These are phyloP conservation scores for Furcasterigmium furcatum DNA, from an alignment of 2,329 filamentous ascomycete species.

Conservation along the genomic window DNA sequence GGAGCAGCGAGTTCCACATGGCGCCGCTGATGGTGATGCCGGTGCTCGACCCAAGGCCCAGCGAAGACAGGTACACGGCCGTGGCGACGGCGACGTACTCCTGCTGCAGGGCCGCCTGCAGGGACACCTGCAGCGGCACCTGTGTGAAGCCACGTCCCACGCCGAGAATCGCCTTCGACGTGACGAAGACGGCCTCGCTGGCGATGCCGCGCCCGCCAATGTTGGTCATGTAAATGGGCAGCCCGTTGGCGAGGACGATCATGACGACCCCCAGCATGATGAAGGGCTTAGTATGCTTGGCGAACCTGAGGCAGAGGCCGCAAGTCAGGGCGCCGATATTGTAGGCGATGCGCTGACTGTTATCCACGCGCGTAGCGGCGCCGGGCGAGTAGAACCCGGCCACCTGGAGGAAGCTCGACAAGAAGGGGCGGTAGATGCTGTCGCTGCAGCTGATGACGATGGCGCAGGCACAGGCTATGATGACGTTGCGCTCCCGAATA, in stretches of 20 bases:
- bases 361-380: slow-evolving; percentile 31
- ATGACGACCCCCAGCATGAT: slow-evolving; percentile 25
- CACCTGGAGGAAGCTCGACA: slow-evolving; percentile 35
- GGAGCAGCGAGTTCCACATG: slow-evolving; percentile 28
- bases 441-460: slow-evolving; percentile 27
- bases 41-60: slow-evolving; percentile 22
- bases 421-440: slow-evolving; percentile 33
- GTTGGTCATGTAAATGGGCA: slow-evolving; percentile 24
- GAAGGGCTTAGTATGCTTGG: slow-evolving; percentile 28
- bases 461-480: slow-evolving; percentile 25
- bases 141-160: slow-evolving; percentile 30
- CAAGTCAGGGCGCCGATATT: slow-evolving; percentile 30
- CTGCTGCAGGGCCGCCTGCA: slow-evolving; percentile 19
- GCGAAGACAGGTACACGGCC: slow-evolving; percentile 28
- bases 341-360: slow-evolving; percentile 27
- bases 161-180: slow-evolving; percentile 27
- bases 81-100: slow-evolving; percentile 33
- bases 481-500: slow-evolving; percentile 30
- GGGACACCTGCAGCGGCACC: slow-evolving; percentile 26
- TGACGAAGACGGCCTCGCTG: slow-evolving; percentile 29
- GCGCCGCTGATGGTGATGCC: slow-evolving; percentile 29
- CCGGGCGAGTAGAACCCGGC: slow-evolving; percentile 29
- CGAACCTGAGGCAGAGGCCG: slow-evolving; percentile 30
- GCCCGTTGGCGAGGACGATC: slow-evolving; percentile 28
- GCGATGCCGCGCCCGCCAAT: slow-evolving; percentile 17